phyloP scores from a whole-genome alignment of 2,329 filamentous ascomycete genomes.

The Botrytis fabae region DNA sequence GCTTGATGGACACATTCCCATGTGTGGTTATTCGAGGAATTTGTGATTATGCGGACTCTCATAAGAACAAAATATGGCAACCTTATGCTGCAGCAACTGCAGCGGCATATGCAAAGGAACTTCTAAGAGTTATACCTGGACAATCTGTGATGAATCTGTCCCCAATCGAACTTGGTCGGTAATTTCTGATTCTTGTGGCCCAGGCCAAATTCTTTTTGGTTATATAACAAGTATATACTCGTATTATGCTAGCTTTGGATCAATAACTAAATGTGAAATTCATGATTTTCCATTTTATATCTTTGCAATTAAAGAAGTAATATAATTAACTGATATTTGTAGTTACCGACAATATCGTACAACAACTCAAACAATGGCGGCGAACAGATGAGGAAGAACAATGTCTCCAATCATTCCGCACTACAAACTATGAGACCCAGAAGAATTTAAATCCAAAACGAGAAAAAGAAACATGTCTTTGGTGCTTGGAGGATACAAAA shows the following conservation, averaged over 20 bases:
- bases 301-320: neutral
- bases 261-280: neutral
- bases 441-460: slow-evolving; percentile 15
- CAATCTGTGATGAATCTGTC: slow-evolving; percentile 4
- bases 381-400: slow-evolving; percentile 6
- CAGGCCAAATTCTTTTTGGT: neutral
- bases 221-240: neutral
- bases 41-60: slow-evolving; percentile 27
- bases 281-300: neutral
- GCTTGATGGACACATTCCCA: slow-evolving; percentile 26
- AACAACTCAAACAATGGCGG: slow-evolving; percentile 11
- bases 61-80: slow-evolving; percentile 27
- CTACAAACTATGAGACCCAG: slow-evolving; percentile 4
- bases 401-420: slow-evolving; percentile 3
- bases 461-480: slow-evolving; percentile 13
- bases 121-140: slow-evolving; percentile 13
- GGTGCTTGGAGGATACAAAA: slow-evolving; percentile 6
- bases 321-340: neutral
- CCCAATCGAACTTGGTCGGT: slow-evolving; percentile 15
- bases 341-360: slow-evolving; percentile 1
- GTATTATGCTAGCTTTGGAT: neutral
- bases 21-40: slow-evolving; percentile 27
- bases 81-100: slow-evolving; percentile 25
- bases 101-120: slow-evolving; percentile 26
- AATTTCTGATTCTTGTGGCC: neutral